Conservation (phyloP, 2,329 filamentous ascomycete genomes). For the Elsinoe ampelina region DNA sequence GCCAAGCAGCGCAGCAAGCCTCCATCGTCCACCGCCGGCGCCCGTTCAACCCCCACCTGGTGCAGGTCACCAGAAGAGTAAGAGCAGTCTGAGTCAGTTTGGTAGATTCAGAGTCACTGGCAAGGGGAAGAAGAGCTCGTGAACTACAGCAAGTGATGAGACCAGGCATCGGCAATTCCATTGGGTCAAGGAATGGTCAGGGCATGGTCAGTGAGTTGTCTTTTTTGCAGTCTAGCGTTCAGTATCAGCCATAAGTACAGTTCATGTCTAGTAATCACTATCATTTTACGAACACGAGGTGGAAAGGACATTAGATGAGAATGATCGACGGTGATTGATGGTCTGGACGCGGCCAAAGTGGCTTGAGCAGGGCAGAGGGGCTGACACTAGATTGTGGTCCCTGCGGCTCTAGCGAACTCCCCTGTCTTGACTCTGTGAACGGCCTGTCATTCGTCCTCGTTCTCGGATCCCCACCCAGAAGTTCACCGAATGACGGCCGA, state of each 20-base stretch:
- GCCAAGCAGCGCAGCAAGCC: constrained; percentile 15
- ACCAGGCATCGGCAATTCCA: not conserved
- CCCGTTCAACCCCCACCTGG: constrained; percentile 7
- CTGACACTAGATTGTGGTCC: too few species aligned
- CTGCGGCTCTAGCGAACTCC: too few species aligned
- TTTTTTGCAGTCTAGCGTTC: not conserved
- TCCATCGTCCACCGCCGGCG: constrained; percentile 6
- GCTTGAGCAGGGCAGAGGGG: too few species aligned
- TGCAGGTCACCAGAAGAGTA: constrained; percentile 22
- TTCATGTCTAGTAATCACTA: not conserved
- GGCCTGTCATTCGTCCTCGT: too few species aligned
- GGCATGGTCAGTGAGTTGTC: not conserved
- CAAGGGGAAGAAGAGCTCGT: constrained; percentile 21
- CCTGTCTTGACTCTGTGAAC: too few species aligned
- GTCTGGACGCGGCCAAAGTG: too few species aligned
- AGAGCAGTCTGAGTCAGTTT: constrained; percentile 36
- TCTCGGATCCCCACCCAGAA: too few species aligned
- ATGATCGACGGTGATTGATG: too few species aligned
- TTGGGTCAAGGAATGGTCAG: not conserved
- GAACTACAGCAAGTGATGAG: not conserved
- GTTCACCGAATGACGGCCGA: too few species aligned
- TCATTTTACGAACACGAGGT: not conserved
- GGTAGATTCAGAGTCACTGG: constrained; percentile 35
- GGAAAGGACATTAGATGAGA: too few species aligned
- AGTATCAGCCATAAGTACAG: not conserved